Conservation (phyloP, 2,329 filamentous ascomycete genomes). For the Fusarium sp. region DNA sequence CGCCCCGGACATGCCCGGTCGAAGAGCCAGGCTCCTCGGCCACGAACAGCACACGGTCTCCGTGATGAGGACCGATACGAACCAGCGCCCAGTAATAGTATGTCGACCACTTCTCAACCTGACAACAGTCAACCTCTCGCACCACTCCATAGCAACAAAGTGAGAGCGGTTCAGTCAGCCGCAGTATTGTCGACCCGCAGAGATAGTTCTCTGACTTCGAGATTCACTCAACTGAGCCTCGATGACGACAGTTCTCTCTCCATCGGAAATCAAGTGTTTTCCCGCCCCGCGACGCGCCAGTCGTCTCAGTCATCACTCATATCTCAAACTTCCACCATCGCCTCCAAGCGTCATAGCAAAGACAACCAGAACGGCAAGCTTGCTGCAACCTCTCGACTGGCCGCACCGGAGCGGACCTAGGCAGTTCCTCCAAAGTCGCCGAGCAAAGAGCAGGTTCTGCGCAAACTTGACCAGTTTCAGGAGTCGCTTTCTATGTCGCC, state of each 20-base stretch:
- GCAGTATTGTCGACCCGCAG: slow-evolving; percentile 52
- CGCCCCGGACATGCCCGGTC: slow-evolving; percentile 65
- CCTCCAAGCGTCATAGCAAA: slow-evolving; percentile 48
- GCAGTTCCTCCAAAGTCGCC: slow-evolving; percentile 55
- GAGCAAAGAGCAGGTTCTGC: slow-evolving; percentile 49
- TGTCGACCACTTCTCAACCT: slow-evolving; percentile 40
- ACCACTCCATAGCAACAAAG: slow-evolving; percentile 46
- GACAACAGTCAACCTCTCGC: slow-evolving; percentile 24
- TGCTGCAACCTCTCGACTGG: slow-evolving; percentile 23
- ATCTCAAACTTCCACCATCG: slow-evolving; percentile 47
- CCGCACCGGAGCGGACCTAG: slow-evolving; percentile 51
- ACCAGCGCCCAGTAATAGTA: slow-evolving; percentile 56
- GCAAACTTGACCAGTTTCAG: slow-evolving; percentile 53
- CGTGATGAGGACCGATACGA: slow-evolving; percentile 59
- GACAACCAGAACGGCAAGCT: slow-evolving; percentile 38
- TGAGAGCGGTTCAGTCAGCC: slow-evolving; percentile 47
- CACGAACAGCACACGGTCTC: slow-evolving; percentile 59
- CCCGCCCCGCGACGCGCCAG: slow-evolving; percentile 45
- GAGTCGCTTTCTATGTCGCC: slow-evolving; percentile 50
- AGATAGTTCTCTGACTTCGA: slow-evolving; percentile 62
- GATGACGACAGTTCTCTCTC: slow-evolving; percentile 49
- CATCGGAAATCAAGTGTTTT: slow-evolving; percentile 65
- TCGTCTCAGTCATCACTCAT: slow-evolving; percentile 45
- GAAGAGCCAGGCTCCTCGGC: slow-evolving; percentile 56
- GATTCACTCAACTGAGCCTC: slow-evolving; percentile 59